phyloP scores from a whole-genome alignment of 2,329 filamentous ascomycete species.

The Raffaelea albimanens region DNA sequence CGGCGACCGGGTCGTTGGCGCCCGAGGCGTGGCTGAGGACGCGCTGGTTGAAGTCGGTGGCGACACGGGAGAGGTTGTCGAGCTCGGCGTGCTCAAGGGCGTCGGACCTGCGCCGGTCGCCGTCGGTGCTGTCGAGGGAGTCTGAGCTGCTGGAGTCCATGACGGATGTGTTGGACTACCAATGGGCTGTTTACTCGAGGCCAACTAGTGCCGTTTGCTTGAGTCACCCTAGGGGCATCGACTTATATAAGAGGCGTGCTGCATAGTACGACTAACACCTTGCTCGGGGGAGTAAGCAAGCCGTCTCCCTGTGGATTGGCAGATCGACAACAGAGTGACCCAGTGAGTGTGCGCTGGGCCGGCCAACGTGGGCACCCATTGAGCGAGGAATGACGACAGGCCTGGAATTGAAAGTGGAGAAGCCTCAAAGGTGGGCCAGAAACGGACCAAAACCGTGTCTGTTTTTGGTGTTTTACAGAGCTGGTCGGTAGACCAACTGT shows the following conservation, averaged over 20 bases:
- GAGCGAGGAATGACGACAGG: too few relatives aligned
- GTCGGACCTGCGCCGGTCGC: background rate
- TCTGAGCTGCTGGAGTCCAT: background rate
- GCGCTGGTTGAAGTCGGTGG: background rate
- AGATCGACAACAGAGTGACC: background rate
- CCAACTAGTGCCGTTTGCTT: background rate
- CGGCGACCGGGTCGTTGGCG: slow-evolving; percentile 16
- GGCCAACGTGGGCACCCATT: too few relatives aligned
- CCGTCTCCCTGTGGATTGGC: too few relatives aligned
- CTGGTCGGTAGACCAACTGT: too few relatives aligned
- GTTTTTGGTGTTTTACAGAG: too few relatives aligned
- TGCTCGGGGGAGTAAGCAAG: background rate
- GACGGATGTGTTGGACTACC: too few relatives aligned
- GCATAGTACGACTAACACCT: background rate
- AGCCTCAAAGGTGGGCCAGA: too few relatives aligned
- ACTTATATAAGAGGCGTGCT: background rate
- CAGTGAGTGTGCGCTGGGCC: too few relatives aligned
- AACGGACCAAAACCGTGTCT: too few relatives aligned
- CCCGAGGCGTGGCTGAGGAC: background rate
- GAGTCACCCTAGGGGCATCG: background rate
- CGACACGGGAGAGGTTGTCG: background rate
- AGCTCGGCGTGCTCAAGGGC: background rate
- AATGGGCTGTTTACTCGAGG: background rate
- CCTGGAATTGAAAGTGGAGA: too few relatives aligned
- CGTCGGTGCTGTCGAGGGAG: background rate